Conservation (phyloP, 208 protist species). For the Wallacemonas sp. region DNA sequence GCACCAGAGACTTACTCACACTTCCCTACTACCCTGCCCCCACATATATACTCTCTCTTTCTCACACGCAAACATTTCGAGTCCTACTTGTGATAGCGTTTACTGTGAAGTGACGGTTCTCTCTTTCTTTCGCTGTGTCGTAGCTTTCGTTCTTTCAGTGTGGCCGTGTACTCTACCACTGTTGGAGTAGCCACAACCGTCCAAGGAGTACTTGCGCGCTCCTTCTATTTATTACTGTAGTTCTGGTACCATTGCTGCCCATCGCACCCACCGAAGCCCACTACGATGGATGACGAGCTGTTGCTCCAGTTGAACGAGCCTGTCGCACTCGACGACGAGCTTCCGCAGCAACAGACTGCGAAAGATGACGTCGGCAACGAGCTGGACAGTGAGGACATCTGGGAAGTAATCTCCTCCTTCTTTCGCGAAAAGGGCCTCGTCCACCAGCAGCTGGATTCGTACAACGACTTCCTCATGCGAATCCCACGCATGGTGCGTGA, state of each 20-base stretch:
- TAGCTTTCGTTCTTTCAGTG: not conserved
- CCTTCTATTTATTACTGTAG: not conserved
- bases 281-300: conserved; percentile 72
- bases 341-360: not conserved
- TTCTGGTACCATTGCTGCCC: conserved; percentile 2
- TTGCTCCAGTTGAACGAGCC: conserved; percentile 72
- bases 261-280: conserved; percentile 13
- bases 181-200: no score
- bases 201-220: no score
- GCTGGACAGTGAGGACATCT: conserved; percentile 94
- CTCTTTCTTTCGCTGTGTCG: conserved; percentile 9
- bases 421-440: conserved; percentile 98
- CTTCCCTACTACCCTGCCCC: no score
- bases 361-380: conserved; percentile 38
- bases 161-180: no score
- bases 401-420: conserved; percentile 97
- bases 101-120: no score
- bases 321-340: conserved; percentile 13
- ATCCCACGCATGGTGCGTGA: conserved; percentile 80
- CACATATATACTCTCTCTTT: no score
- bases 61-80: no score
- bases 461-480: conserved; percentile 96
- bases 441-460: conserved; percentile 99
- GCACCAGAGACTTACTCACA: no score
- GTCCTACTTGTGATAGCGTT: no score